Percentiles rank a stretch among this genome's conserved stretches.
phyloP scores from a whole-genome alignment of 1,284 basidiomycete genomes.

The Malassezia yamatoensis region DNA sequence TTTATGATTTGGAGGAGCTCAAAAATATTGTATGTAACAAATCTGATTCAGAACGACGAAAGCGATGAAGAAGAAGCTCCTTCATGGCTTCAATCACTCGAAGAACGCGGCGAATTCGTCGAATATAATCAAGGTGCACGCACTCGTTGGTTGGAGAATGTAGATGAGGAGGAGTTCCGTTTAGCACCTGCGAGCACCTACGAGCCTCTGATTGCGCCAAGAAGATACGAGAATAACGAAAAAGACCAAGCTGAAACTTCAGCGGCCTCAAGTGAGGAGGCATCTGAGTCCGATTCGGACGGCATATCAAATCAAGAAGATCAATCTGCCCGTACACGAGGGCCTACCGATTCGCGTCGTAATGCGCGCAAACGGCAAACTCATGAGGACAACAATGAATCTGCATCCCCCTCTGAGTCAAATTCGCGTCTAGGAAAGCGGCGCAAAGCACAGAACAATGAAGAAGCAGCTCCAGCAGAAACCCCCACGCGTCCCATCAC shows the following conservation, averaged over 20 bases:
- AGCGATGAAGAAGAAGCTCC: conserved; percentile 14
- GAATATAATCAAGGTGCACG: conserved; percentile 6
- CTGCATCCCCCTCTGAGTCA: not conserved
- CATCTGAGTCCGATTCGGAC: conserved; percentile 1
- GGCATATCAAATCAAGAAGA: not conserved
- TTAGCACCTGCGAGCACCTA: conserved; percentile 5
- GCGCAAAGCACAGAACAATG: conserved; percentile 1
- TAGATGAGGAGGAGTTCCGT: conserved; percentile 15
- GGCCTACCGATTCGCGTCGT: not conserved
- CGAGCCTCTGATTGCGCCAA: conserved; percentile 1
- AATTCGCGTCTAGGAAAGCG: not conserved
- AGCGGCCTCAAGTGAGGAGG: not conserved
- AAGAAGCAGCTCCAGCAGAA: not conserved
- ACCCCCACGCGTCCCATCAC: conserved; percentile 8
- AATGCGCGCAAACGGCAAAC: conserved; percentile 7
- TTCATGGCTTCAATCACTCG: conserved; percentile 3
- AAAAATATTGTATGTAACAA: conserved; percentile 24
- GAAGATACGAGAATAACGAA: not conserved
- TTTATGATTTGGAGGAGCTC: conserved; percentile 33
- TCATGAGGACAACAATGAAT: not conserved
- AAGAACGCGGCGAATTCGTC: not conserved
- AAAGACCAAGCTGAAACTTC: not conserved
- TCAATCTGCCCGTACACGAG: not conserved
- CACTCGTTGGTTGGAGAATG: conserved; percentile 1
- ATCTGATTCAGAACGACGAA: not conserved